phyloP scores from a whole-genome alignment of 768 basidiomycete species.

The Roridomyces roridus region DNA sequence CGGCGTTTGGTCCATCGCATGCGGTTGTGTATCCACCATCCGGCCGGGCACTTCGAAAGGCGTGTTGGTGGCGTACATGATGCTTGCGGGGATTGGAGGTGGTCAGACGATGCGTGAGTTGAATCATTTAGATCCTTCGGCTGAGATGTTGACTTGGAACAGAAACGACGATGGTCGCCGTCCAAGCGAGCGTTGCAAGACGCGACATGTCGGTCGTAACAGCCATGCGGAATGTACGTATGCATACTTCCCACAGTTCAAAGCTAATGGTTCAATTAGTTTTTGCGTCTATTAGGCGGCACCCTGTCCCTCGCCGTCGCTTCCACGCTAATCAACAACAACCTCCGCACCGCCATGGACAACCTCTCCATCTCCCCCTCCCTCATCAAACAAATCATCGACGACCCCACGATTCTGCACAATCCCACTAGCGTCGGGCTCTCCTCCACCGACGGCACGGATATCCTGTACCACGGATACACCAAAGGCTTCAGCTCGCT shows the following conservation, averaged over 20 bases:
- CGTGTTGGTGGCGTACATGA: conserved; percentile 63
- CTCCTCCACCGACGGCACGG: conserved; percentile 39
- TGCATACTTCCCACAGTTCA: not conserved
- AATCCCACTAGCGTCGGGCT: conserved; percentile 42
- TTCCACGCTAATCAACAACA: conserved; percentile 66
- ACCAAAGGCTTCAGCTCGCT: no score
- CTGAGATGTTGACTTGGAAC: not conserved
- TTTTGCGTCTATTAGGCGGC: conserved; percentile 73
- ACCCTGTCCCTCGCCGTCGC: conserved; percentile 70
- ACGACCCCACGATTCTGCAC: conserved; percentile 50
- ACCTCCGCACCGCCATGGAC: conserved; percentile 48
- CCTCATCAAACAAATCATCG: conserved; percentile 50
- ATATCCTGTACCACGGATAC: no score
- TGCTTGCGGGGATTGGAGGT: conserved; percentile 64
- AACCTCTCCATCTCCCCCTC: conserved; percentile 41
- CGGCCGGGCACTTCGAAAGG: conserved; percentile 52
- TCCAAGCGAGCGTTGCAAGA: conserved; percentile 73
- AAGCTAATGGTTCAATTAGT: conserved; percentile 40
- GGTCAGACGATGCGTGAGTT: conserved; percentile 56
- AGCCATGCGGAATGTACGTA: conserved; percentile 62
- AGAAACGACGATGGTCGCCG: conserved; percentile 71
- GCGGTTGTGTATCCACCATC: conserved; percentile 73
- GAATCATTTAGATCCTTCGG: not conserved
- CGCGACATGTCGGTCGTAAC: conserved; percentile 83
- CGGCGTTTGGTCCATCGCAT: conserved; percentile 69